Evolutionary conservation across 1,139 yeast species (phyloP), one percentile per base, ranked within the genome.

Genomic region (Saccharomycopsis phalli): DNA sequence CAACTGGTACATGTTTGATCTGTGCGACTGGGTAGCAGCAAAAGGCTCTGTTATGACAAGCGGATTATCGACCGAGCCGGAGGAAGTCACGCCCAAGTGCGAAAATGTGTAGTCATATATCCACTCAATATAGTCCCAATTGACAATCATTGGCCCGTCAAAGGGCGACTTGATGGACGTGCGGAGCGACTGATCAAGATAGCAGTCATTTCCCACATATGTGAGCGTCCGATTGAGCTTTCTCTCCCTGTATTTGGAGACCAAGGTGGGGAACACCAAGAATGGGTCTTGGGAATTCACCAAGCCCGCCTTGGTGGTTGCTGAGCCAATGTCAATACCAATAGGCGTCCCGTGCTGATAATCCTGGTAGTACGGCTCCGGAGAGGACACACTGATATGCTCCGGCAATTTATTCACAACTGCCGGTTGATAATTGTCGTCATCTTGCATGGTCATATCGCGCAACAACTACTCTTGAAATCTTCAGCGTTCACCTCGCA

Each of bases 41-140:
- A 84, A 66, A 16, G 77, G 75, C 57, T 87, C 96, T 14, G 81
- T 79, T 68, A 91, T 64, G n/a, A 88, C 68, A 1, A 91, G 58
- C 1, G 97, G 97, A 51, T 83, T 86, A 40, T 78, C 73, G 8
- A 87, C 74, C 1, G 66, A 53, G 0, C 78, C 76, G 23, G 54
- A 50, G 11, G 83, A 69, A 16, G 61, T 56, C 2, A 84, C 94
- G 3, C 87, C 80, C 39, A 91, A 55, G 57, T 83, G 94, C 45
- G 77, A 73, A 56, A 91, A 81, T 0, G 91, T 68, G 55, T 87
- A 91, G 56, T 91, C 97, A 42, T 93, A 58, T 42, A 91, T 72
- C 42, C 69, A 71, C 56, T 93, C 98, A 6, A 81, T 71, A 44
- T 80, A 74, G 46, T 93, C 98, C 97, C 98, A 93, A 57, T 88